Base-by-base conservation (phyloP, 768 basidiomycete species). In the Panus rudis region DNA sequence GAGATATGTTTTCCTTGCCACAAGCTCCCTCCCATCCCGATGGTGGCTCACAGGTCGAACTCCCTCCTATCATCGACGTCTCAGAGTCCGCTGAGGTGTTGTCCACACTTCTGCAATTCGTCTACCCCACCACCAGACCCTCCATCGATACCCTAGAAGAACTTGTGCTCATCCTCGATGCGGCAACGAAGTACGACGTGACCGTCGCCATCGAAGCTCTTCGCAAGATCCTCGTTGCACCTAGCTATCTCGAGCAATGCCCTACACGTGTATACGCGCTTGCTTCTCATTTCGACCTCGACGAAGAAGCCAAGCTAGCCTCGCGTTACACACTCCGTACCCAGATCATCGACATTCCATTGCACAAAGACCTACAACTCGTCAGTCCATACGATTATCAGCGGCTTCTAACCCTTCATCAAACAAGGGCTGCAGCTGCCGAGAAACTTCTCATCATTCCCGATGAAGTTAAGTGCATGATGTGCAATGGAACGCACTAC, bases 341-440 rank as follows among this genome's bases (percentile, higher is more conserved):
- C 22, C 68, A 76, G 44, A 56, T 85, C 42, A 64, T 81, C 21
- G 75, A 78, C 25, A 69, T 67, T n/a, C 72, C 78, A 0, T 64
- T 79, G 3, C 72, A 65, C 33, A 78, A 79, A 3, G 84, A 85
- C 46, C 67, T 82, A 47, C 75, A 75, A 51, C 66, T 74, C 59
- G 80, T 86, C 56, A 70, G 75, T 3, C 84, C 80, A n/a, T 77
- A 73, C 50, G 71, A 78, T 19, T 86, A 84, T 51, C 77, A 80
- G 52, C 75, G 71, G 8, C 72, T 86, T 34, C 67, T 85, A 22
- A 64, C 71, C 12, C 70, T 84, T 20, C 81, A 84, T 52, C 71
- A 68, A 21, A 63, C 62, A 11, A 78, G 84, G 6, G 67, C 70
- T 1, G 56, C 62, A 6, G 70, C 72, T 2, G 78, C 79, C 2